phyloP scores from a whole-genome alignment of 768 basidiomycete genomes.

The Naganishia vaughanmartiniae region DNA sequence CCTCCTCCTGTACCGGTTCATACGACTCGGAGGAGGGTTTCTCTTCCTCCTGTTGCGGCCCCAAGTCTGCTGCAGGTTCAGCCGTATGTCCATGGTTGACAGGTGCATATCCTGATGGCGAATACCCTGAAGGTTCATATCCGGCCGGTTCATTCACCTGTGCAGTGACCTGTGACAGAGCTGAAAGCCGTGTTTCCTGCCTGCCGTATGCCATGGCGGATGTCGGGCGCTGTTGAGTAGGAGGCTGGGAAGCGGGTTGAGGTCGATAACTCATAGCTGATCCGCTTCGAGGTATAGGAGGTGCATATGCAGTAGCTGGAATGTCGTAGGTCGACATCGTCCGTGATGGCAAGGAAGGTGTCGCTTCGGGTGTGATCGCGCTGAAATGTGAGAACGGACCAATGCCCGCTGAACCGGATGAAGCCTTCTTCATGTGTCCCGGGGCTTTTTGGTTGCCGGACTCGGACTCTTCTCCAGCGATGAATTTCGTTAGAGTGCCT shows the following conservation, averaged over 20 bases:
- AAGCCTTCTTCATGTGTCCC: conserved; percentile 41
- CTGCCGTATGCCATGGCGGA: conserved; percentile 27
- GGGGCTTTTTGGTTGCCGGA: conserved; percentile 36
- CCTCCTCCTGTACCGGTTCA: background rate
- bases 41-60: background rate
- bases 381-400: conserved; percentile 93
- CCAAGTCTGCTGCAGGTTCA: background rate
- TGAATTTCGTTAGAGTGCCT: conserved; percentile 85
- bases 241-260: conserved; percentile 45
- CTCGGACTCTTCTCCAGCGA: conserved; percentile 71
- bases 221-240: conserved; percentile 56
- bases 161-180: conserved; percentile 10
- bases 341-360: conserved; percentile 37
- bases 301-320: conserved; percentile 27
- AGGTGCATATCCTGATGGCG: conserved; percentile 1
- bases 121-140: background rate
- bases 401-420: conserved; percentile 54
- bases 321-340: conserved; percentile 41
- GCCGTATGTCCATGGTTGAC: background rate
- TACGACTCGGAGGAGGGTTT: background rate
- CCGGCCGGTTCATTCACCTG: conserved; percentile 1
- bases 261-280: conserved; percentile 66
- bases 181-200: conserved; percentile 6
- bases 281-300: conserved; percentile 62
- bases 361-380: conserved; percentile 75